A percentile compares a stretch with the other conserved stretches of the same genome.
Conservation (phyloP, 495 filamentous ascomycete genomes). For the Parathielavia hyrcaniae region DNA sequence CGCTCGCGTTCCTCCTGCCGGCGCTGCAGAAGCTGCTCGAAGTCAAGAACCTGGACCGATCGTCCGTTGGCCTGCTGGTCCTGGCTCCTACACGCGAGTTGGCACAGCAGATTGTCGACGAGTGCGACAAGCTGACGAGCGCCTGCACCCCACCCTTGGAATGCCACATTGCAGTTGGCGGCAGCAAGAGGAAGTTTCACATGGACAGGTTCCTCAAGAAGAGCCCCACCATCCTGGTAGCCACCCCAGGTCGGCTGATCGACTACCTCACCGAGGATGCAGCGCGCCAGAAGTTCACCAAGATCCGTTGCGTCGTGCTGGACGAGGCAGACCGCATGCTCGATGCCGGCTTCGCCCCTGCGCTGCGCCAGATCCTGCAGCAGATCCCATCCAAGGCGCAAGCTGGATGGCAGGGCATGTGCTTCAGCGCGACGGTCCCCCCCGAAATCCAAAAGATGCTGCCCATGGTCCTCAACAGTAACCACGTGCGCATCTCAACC, state of each 20-base stretch:
- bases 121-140: constrained; percentile 59
- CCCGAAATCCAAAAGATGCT: constrained; percentile 91
- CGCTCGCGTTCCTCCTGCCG: constrained; percentile 81
- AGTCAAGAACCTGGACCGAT: constrained; percentile 41
- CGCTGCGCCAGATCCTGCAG: constrained; percentile 74
- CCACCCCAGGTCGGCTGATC: constrained; percentile 83
- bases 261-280: constrained; percentile 77
- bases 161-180: constrained; percentile 95
- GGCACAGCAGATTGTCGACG: constrained; percentile 83
- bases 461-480: constrained; percentile 83
- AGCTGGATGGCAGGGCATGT: constrained; percentile 66
- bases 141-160: constrained; percentile 63
- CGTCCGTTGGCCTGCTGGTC: constrained; percentile 58
- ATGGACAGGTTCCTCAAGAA: constrained; percentile 64
- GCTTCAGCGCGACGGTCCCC: constrained; percentile 88
- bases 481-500: constrained; percentile 84
- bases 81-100: constrained; percentile 88
- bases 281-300: constrained; percentile 69
- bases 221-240: constrained; percentile 75
- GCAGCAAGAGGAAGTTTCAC: constrained; percentile 81
- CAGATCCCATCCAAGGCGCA: constrained; percentile 55
- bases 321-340: constrained; percentile 97
- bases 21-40: constrained; percentile 56
- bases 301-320: constrained; percentile 64
- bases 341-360: constrained; percentile 88